These are phyloP conservation scores for Hordeum pubiflorum DNA, from an alignment of 202 grass and related monocot genomes.

Conservation along the genomic window DNA sequence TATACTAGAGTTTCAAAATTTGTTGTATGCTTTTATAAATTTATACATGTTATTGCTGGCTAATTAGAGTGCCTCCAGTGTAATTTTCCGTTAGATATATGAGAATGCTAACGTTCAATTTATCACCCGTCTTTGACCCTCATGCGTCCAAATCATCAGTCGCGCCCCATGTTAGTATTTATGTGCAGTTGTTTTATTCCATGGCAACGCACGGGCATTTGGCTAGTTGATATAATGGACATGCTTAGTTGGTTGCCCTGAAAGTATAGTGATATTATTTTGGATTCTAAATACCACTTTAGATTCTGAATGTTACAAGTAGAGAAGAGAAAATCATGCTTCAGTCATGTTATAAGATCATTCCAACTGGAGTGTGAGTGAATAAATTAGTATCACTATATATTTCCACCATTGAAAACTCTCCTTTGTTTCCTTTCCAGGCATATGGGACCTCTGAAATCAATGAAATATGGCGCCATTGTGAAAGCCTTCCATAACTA, in stretches of 20 bases:
- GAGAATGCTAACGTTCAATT: no score
- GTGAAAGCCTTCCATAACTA: conserved; percentile 78
- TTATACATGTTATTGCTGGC: no score
- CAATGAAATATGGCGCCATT: conserved; percentile 59
- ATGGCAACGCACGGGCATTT: no score
- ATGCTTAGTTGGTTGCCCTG: background rate
- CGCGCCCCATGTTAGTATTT: no score
- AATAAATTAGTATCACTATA: background rate
- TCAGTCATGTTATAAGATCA: background rate
- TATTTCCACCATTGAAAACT: conserved; percentile 12
- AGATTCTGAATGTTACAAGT: background rate
- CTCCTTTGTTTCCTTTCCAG: conserved; percentile 32
- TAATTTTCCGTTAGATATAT: no score
- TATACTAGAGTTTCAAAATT: no score
- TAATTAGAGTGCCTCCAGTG: no score
- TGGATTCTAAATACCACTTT: background rate
- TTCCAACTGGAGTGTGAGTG: background rate
- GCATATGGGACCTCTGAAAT: conserved; percentile 81
- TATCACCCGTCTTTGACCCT: no score
- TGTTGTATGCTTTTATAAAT: no score
- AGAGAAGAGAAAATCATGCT: background rate
- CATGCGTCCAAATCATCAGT: no score
- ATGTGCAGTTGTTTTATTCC: no score
- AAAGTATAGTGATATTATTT: background rate
- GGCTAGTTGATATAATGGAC: background rate